Conservation (phyloP, 2,329 filamentous ascomycete species). For the Ophiostoma ips region DNA sequence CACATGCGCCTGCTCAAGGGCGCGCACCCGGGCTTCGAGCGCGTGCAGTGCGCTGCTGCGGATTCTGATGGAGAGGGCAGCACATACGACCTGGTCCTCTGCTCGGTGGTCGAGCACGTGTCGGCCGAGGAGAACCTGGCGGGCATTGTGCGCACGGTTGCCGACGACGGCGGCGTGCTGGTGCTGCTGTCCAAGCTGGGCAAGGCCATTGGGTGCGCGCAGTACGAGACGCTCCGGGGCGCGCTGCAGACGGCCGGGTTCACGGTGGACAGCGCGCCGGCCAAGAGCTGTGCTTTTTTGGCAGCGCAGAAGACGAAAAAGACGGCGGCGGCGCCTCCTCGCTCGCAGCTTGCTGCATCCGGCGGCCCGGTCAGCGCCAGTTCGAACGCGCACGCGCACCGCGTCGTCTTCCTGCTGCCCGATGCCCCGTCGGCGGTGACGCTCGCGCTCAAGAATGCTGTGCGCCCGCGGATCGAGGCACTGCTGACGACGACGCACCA, state of each 20-base stretch:
- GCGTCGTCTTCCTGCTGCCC: conserved; percentile 4
- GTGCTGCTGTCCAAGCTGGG: conserved; percentile 3
- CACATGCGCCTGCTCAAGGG: not conserved
- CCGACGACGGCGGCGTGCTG: conserved; percentile 9
- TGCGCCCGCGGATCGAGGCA: not conserved
- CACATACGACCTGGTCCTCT: conserved; percentile 2
- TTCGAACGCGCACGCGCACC: too few relatives aligned
- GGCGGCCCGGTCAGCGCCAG: too few relatives aligned
- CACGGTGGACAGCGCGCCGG: not conserved
- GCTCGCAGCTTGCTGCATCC: too few relatives aligned
- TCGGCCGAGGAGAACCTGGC: not conserved
- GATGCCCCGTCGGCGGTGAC: conserved; percentile 1
- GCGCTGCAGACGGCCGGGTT: conserved; percentile 2
- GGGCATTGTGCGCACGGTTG: not conserved
- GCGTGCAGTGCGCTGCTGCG: not conserved
- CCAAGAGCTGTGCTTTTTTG: conserved; percentile 1
- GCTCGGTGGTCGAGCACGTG: not conserved
- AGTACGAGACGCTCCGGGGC: not conserved
- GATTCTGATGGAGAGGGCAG: not conserved
- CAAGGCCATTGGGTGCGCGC: not conserved
- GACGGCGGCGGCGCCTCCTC: not conserved
- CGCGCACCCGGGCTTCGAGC: not conserved
- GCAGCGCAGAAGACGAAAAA: not conserved
- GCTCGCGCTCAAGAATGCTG: not conserved
- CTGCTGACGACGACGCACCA: not conserved